Conservation (phyloP, 768 basidiomycete genomes). For the Boletus bicolor region DNA sequence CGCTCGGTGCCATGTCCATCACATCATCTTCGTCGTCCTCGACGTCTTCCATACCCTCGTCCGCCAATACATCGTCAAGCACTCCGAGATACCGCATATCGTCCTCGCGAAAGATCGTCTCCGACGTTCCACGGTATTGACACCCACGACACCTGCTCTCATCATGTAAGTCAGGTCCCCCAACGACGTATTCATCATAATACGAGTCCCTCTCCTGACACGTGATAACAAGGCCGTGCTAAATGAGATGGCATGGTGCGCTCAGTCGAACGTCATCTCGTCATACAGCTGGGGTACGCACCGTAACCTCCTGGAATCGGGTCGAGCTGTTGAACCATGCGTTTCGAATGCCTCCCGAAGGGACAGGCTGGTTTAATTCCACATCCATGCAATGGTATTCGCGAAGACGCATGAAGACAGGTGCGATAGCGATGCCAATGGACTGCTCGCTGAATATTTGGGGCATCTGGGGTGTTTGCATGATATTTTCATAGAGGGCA, state of each 20-base stretch:
- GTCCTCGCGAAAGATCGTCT: slow-evolving; percentile 29
- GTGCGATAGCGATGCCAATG: slow-evolving; percentile 40
- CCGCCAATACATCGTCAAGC: slow-evolving; percentile 7
- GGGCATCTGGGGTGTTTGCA: slow-evolving; percentile 24
- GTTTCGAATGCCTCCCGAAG: slow-evolving; percentile 37
- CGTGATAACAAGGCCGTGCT: slow-evolving; percentile 24
- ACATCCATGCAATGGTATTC: slow-evolving; percentile 51
- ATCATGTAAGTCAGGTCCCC: slow-evolving; percentile 41
- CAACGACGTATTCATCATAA: slow-evolving; percentile 44
- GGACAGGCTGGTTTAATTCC: slow-evolving; percentile 32
- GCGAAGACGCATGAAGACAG: slow-evolving; percentile 55
- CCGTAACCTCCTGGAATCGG: slow-evolving; percentile 17
- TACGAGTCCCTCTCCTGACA: slow-evolving; percentile 24
- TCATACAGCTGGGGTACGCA: slow-evolving; percentile 17
- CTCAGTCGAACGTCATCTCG: slow-evolving; percentile 3
- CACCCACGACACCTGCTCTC: slow-evolving; percentile 36
- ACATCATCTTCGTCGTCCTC: slow-evolving; percentile 30
- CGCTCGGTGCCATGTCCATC: slow-evolving; percentile 26
- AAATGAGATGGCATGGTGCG: not conserved
- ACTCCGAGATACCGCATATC: slow-evolving; percentile 24
- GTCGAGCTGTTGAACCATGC: slow-evolving; percentile 38
- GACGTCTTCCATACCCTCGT: slow-evolving; percentile 16
- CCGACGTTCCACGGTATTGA: slow-evolving; percentile 23
- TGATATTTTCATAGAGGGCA: slow-evolving; percentile 12
- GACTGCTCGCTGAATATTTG: slow-evolving; percentile 33